Evolutionary conservation across 768 basidiomycete genomes (phyloP).

Genomic region (Suillus placidus): DNA sequence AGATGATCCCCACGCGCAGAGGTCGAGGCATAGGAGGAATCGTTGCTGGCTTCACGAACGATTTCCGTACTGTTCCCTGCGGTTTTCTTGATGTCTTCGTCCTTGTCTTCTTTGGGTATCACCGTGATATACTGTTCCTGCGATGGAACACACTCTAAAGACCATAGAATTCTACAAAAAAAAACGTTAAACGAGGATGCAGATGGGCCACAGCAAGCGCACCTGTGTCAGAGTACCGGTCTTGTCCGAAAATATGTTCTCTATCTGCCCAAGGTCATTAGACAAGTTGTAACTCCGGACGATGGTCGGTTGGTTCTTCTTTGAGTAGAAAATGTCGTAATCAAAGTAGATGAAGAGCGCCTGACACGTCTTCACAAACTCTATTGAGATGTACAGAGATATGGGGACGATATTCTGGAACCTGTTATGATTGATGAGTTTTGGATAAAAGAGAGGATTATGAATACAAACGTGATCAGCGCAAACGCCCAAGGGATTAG

Average conservation of each 20-base stretch:
- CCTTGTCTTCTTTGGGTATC: constrained; percentile 48
- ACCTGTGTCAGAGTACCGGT: constrained; percentile 95
- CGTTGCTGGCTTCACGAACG: constrained; percentile 20
- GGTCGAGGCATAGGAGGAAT: constrained; percentile 30
- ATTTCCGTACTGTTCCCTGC: constrained; percentile 17
- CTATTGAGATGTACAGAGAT: constrained; percentile 97
- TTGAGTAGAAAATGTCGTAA: constrained; percentile 79
- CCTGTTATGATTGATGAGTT: constrained; percentile 35
- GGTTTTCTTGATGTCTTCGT: constrained; percentile 30
- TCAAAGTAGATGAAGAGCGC: constrained; percentile 98
- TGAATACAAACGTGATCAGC: constrained; percentile 73
- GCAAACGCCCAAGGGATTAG: constrained; percentile 88
- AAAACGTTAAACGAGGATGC: background rate
- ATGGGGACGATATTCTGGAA: constrained; percentile 99
- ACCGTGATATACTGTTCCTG: constrained; percentile 79
- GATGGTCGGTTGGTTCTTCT: constrained; percentile 73
- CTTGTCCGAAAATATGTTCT: constrained; percentile 99
- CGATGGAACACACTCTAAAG: constrained; percentile 91
- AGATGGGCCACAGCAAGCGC: constrained; percentile 18
- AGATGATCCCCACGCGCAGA: constrained; percentile 31
- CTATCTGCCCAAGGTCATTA: constrained; percentile 96
- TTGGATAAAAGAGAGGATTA: background rate
- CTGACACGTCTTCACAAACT: constrained; percentile 87
- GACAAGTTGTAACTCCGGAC: constrained; percentile 95
- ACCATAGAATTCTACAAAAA: constrained; percentile 86